phyloP scores from a whole-genome alignment of 768 basidiomycete genomes.

The Boletales sp. region DNA sequence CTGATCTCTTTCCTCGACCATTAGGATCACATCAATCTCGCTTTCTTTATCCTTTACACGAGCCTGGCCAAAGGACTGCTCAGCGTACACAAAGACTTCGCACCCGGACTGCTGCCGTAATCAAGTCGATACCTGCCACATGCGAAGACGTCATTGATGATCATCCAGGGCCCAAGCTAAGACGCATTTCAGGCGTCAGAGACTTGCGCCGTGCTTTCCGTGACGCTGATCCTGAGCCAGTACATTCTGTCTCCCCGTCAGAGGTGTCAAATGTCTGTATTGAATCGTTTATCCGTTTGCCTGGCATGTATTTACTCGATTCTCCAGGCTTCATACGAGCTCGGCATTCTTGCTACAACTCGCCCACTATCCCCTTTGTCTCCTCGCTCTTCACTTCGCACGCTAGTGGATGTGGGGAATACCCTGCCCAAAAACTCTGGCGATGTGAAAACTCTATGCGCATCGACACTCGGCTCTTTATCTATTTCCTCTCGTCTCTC shows the following conservation, averaged over 20 bases:
- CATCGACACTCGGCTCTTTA: conserved; percentile 17
- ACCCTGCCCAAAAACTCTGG: background rate
- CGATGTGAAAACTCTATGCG: conserved; percentile 19
- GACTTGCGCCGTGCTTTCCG: conserved; percentile 26
- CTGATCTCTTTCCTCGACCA: background rate
- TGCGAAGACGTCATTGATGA: conserved; percentile 13
- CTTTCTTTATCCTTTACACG: conserved; percentile 12
- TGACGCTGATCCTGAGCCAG: conserved; percentile 4
- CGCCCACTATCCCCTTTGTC: conserved; percentile 8
- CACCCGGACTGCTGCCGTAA: conserved; percentile 22
- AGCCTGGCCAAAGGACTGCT: conserved; percentile 26
- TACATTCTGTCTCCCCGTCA: conserved; percentile 4
- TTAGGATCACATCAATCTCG: conserved; percentile 9
- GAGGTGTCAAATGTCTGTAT: conserved; percentile 18
- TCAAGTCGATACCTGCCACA: conserved; percentile 28
- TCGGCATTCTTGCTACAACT: conserved; percentile 10
- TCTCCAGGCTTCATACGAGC: conserved; percentile 20
- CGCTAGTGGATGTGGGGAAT: conserved; percentile 19
- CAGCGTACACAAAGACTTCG: conserved; percentile 24
- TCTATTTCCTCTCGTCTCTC: conserved; percentile 18
- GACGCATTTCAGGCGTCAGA: conserved; percentile 20
- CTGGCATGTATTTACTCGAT: background rate
- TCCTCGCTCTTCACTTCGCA: conserved; percentile 21
- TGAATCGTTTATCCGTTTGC: background rate
- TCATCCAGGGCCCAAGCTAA: conserved; percentile 10